Evolutionary conservation across 2,329 filamentous ascomycete genomes (phyloP), one percentile per base, ranked within the genome.

Genomic region (Grosmannia clavigera): DNA sequence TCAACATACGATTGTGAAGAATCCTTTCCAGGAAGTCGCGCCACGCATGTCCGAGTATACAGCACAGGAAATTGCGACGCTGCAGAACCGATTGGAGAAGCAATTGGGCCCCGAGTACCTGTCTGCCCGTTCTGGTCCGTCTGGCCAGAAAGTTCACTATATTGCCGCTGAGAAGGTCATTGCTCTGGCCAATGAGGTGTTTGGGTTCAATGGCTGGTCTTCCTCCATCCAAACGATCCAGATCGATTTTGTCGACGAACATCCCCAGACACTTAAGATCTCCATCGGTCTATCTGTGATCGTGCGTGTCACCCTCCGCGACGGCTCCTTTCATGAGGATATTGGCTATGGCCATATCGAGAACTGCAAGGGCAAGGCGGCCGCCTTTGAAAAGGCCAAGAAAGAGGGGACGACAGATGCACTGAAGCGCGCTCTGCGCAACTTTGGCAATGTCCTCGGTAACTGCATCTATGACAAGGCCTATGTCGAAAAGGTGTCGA

Each of bases 391-490:
- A 71, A 99, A 99, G 74, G 92, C 94, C 1, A 99, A 97, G 77
- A 99, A 99, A 72, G 92, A 97, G 75, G 95, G 90, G 9, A 95
- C 91, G 3, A 97, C 95, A 11, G 94, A 99, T 74, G 94, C 85
- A 1, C 71, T 99, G 69, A 99, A 99, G 74, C 82, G 94, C 65
- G 84, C 94, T 1, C 71, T 99, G 68, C 82, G 92, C 61, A 96
- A 85, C 64, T 99, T 99, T 73, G 94, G 94, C 62, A 97, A 97
- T 67, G 87, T 97, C 19, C 78, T 99, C 59, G 94, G 94, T n/a
- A 99, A 97, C 70, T 99, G 94, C 76, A 85, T 99, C 61, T 97
- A 99, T 73, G 94, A 99, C 75, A 95, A 96, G 73, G 86, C 92
- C 63, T 99, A 96, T 70, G 78, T 99, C 60, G 81, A 85, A 58